A percentile compares a stretch with the other conserved stretches of the same genome.
These are phyloP conservation scores for Trypanosoma scelopori DNA, from an alignment of 208 protist genomes.

Conservation along the genomic window DNA sequence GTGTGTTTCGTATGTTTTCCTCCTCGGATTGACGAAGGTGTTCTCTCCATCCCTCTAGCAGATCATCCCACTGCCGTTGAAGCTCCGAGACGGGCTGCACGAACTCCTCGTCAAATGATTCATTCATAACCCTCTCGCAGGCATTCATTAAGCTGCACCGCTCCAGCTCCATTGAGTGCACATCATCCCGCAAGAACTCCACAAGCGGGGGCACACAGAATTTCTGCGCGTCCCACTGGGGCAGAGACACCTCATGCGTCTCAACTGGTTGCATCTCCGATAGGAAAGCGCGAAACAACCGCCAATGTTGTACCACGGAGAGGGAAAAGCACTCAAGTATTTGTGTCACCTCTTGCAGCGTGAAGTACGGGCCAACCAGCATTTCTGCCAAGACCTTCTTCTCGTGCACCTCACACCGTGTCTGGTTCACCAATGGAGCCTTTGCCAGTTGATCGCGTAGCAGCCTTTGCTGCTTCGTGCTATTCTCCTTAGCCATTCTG, in stretches of 20 bases:
- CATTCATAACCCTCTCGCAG: slow-evolving; percentile 31
- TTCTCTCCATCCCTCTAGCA: slow-evolving; percentile 20
- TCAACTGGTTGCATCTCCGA: slow-evolving; percentile 25
- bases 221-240: slow-evolving; percentile 29
- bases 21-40: slow-evolving; percentile 23
- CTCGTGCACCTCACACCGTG: slow-evolving; percentile 25
- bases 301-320: slow-evolving; percentile 62
- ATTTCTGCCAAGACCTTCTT: slow-evolving; percentile 43
- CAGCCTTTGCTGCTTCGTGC: slow-evolving; percentile 47
- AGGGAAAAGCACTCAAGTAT: slow-evolving; percentile 60
- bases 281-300: slow-evolving; percentile 52
- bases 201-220: slow-evolving; percentile 63
- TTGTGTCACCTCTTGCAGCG: slow-evolving; percentile 43
- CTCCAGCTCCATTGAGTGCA: slow-evolving; percentile 33
- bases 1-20: slow-evolving; percentile 43
- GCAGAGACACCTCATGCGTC: slow-evolving; percentile 1
- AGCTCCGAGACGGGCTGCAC: slow-evolving; percentile 17
- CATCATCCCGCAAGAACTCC: slow-evolving; percentile 43
- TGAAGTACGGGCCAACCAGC: slow-evolving; percentile 61
- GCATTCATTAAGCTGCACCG: slow-evolving; percentile 36
- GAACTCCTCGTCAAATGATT: slow-evolving; percentile 33
- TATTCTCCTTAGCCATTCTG: slow-evolving; percentile 43
- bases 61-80: slow-evolving; percentile 31
- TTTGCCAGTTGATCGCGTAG: slow-evolving; percentile 41
- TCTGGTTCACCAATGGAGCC: slow-evolving; percentile 35